Evolutionary conservation across 139 green algal genomes (phyloP), one percentile per base, ranked within the genome.

Genomic region (Bryopsis sp.): DNA sequence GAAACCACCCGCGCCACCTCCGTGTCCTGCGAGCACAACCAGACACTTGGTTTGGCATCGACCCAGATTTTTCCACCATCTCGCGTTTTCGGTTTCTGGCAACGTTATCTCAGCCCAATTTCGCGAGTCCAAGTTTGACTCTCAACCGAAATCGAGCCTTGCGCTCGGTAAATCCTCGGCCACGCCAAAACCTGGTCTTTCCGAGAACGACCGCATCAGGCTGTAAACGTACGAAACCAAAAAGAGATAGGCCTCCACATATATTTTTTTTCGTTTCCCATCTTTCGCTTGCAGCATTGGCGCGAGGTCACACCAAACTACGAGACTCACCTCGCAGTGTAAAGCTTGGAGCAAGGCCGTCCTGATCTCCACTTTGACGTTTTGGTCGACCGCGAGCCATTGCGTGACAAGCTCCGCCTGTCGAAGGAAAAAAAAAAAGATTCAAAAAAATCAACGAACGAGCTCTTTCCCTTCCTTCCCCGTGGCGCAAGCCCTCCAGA

Each of bases 341-440:
- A 98, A 72, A 4, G 85, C 89, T 28, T 59, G 39, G 6, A 97
- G 79, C 50, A 98, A 76, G 15, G 70, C 70, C 2, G 77, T 78
- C 50, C 91, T 90, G 47, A 98, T 87, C 58, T 94, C 79, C 60
- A 79, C 63, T 59, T 86, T 88, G 2, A 94, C 66, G 11, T 67
- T 59, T 1, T 67, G 47, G 32, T 93, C 85, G 2, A 92, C 60
- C 0, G 62, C 69, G 24, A 84, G 34, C 93, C 93, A 98, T 50
- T 81, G 81, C 26, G 74, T 38, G 2, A 82, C 71, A 28, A 92
- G 76, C 26, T 88, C 82, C 2, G 67, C 71, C 77, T 95, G 43
- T 54, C n/a, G n/a, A n/a, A n/a, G n/a, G n/a, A n/a, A n/a, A n/a
- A n/a, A n/a, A n/a, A n/a, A n/a, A n/a, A n/a, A n/a, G n/a, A n/a